phyloP scores from a whole-genome alignment of 306 rosid species.

The Ormosia semicastrata region DNA sequence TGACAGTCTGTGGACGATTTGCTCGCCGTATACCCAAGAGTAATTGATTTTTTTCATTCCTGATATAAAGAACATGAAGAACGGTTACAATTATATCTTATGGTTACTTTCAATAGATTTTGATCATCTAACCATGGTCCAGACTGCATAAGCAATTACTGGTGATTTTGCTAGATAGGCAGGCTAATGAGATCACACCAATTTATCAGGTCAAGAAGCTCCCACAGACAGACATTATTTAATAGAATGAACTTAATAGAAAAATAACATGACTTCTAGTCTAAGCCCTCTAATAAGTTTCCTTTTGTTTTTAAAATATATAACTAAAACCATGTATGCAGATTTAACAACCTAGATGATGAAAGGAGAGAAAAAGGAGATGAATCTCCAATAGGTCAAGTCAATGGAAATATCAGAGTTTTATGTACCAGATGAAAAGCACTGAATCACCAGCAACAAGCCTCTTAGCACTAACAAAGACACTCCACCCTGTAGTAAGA shows the following conservation, averaged over 20 bases:
- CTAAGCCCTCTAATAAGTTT: background rate
- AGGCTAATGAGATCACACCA: background rate
- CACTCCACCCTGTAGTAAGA: slow-evolving; percentile 82
- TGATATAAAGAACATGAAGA: slow-evolving; percentile 17
- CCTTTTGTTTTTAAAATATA: background rate
- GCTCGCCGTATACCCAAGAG: slow-evolving; percentile 69
- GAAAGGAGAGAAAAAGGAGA: background rate
- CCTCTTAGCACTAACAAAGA: slow-evolving; percentile 72
- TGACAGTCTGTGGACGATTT: slow-evolving; percentile 64
- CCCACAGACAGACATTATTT: background rate
- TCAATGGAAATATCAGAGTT: background rate
- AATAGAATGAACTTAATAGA: background rate
- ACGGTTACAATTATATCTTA: background rate
- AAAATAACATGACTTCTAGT: background rate
- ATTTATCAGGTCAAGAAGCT: background rate
- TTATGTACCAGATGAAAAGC: slow-evolving; percentile 62
- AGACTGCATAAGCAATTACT: background rate
- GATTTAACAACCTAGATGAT: background rate
- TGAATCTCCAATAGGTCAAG: background rate
- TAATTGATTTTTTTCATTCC: slow-evolving; percentile 69
- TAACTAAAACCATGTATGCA: background rate
- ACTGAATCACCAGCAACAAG: slow-evolving; percentile 85
- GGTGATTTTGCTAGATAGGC: background rate
- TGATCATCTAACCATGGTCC: background rate
- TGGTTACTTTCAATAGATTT: background rate